Evolutionary conservation across 805 yeast genomes (phyloP).

Genomic region (Saccharomyces paradoxus): DNA sequence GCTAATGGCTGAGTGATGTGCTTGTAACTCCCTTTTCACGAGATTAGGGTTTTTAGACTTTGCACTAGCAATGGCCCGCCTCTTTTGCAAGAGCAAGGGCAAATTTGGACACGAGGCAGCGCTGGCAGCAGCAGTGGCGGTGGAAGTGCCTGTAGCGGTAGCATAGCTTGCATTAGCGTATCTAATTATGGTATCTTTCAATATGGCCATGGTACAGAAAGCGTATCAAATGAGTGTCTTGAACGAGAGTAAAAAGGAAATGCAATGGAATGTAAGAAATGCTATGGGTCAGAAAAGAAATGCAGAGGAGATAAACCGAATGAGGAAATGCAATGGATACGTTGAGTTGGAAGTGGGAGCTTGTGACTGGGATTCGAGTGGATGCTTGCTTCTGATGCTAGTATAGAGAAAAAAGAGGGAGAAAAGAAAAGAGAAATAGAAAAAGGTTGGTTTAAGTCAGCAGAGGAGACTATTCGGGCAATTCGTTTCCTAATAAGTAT

Average conservation of each 20-base stretch:
- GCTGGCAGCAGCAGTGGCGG: neutral
- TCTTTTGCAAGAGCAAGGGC: conserved; percentile 11
- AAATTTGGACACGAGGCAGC: conserved; percentile 1
- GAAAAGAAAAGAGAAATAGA: neutral
- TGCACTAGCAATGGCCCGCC: conserved; percentile 12
- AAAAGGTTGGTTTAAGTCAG: neutral
- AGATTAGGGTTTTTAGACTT: conserved; percentile 26
- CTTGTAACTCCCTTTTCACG: conserved; percentile 40
- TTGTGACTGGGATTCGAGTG: neutral
- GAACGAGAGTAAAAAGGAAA: neutral
- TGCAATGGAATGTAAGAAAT: neutral
- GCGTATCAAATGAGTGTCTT: neutral
- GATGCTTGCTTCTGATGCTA: neutral
- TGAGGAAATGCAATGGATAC: neutral
- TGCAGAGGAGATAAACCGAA: neutral
- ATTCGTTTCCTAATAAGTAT: neutral
- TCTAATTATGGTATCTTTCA: neutral
- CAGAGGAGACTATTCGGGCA: neutral
- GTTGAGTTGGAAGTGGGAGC: neutral
- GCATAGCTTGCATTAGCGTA: neutral
- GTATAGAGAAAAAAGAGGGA: neutral
- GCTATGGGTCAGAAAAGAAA: neutral
- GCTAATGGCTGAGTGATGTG: conserved; percentile 36
- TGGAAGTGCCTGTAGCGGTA: neutral
- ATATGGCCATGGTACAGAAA: neutral